Evolutionary conservation across 768 basidiomycete species (phyloP).

Genomic region (Glaciozyma antarctica): DNA sequence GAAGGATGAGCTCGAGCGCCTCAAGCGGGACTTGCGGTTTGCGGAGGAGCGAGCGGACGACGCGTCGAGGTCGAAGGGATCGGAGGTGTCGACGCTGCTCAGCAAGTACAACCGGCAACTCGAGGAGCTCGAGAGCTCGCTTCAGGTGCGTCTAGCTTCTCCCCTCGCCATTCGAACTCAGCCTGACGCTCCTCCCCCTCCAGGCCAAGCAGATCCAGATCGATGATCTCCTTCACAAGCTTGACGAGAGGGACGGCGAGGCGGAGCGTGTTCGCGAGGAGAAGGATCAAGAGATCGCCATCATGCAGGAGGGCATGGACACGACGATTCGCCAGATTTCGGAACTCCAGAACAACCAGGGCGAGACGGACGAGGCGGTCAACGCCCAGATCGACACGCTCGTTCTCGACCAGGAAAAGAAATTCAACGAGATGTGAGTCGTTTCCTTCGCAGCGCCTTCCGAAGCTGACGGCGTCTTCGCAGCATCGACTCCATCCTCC

Average conservation of each 20-base stretch:
- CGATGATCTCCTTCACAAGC: slow-evolving; percentile 74
- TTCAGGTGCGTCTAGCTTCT: slow-evolving; percentile 53
- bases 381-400: slow-evolving; percentile 96
- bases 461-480: no score
- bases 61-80: slow-evolving; percentile 76
- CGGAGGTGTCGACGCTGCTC: slow-evolving; percentile 79
- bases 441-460: no score
- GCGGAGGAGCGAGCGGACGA: slow-evolving; percentile 98
- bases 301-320: slow-evolving; percentile 93
- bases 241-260: slow-evolving; percentile 65
- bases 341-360: slow-evolving; percentile 75
- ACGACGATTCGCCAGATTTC: slow-evolving; percentile 75
- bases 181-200: no score
- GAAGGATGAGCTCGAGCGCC: slow-evolving; percentile 85
- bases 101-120: slow-evolving; percentile 92
- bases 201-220: slow-evolving; percentile 94
- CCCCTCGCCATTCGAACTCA: background rate
- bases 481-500: slow-evolving; percentile 85
- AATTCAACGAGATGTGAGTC: slow-evolving; percentile 70
- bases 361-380: slow-evolving; percentile 75
- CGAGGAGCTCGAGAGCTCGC: slow-evolving; percentile 88
- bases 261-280: slow-evolving; percentile 78
- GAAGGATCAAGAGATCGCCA: slow-evolving; percentile 92
- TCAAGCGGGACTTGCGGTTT: slow-evolving; percentile 83
- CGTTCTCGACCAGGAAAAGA: slow-evolving; percentile 93